phyloP scores from a whole-genome alignment of 768 basidiomycete genomes.

The Agaricus blazei region DNA sequence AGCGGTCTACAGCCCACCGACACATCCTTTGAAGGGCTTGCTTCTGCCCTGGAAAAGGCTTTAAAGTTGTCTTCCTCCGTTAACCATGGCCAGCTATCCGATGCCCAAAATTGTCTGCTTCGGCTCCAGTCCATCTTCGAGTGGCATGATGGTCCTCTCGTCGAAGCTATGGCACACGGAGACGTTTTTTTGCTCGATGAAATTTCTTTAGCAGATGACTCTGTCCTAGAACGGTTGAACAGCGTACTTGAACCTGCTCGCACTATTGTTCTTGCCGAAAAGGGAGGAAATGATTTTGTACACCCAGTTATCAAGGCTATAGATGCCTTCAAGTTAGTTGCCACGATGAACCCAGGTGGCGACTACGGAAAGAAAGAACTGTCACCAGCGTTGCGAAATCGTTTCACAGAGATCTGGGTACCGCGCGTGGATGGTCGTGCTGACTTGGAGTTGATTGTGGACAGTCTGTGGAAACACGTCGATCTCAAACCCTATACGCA shows the following conservation, averaged over 20 bases:
- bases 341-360: conserved; percentile 99
- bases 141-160: conserved; percentile 96
- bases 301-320: conserved; percentile 63
- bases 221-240: conserved; percentile 94
- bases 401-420: conserved; percentile 99
- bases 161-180: conserved; percentile 84
- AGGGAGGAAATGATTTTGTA: conserved; percentile 70
- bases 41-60: conserved; percentile 19
- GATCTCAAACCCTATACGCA: conserved; percentile 51
- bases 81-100: conserved; percentile 27
- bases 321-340: conserved; percentile 78
- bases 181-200: conserved; percentile 91
- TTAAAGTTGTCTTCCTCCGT: conserved; percentile 18
- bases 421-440: conserved; percentile 68
- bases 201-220: conserved; percentile 96
- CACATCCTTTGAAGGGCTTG: conserved; percentile 22
- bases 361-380: conserved; percentile 99
- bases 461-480: conserved; percentile 58
- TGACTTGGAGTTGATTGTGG: conserved; percentile 78
- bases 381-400: conserved; percentile 92
- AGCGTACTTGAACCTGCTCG: conserved; percentile 93
- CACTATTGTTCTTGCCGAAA: conserved; percentile 88
- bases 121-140: conserved; percentile 80
- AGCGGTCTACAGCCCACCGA: conserved; percentile 29
- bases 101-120: conserved; percentile 39